Percentiles rank a stretch among this genome's conserved stretches.
phyloP scores from a whole-genome alignment of 2,329 filamentous ascomycete species.

The Teratosphaeria destructans region DNA sequence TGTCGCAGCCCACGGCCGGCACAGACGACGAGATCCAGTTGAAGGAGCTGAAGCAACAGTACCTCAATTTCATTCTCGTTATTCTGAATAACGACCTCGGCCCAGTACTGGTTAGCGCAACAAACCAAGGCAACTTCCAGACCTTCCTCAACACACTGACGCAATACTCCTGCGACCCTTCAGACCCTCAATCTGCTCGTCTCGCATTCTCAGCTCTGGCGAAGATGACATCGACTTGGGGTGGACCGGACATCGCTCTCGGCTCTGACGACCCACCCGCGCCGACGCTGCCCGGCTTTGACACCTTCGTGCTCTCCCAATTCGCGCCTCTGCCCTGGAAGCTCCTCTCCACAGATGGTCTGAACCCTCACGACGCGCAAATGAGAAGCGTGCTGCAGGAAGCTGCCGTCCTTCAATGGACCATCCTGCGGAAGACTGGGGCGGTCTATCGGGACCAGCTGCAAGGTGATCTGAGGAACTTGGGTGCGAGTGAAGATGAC shows the following conservation, averaged over 20 bases:
- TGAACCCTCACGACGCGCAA: constrained; percentile 80
- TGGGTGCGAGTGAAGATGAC: constrained; percentile 55
- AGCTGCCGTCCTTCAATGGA: constrained; percentile 76
- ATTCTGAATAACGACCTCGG: constrained; percentile 86
- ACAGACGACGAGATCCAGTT: constrained; percentile 97
- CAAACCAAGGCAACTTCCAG: constrained; percentile 86
- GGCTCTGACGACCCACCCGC: constrained; percentile 44
- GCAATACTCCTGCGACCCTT: constrained; percentile 67
- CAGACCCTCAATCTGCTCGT: constrained; percentile 54
- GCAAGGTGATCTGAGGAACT: constrained; percentile 51
- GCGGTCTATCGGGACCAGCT: constrained; percentile 65
- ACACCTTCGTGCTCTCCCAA: constrained; percentile 76
- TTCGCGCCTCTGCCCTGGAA: constrained; percentile 90
- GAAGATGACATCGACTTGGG: constrained; percentile 81
- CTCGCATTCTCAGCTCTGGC: constrained; percentile 75
- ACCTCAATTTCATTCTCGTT: constrained; percentile 84
- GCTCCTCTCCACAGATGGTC: constrained; percentile 65
- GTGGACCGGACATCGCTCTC: constrained; percentile 60
- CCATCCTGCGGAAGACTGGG: constrained; percentile 83
- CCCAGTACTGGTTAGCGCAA: constrained; percentile 76
- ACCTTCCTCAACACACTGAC: constrained; percentile 77
- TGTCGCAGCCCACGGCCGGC: constrained; percentile 73
- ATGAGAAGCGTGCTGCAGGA: constrained; percentile 80
- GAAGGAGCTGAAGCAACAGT: constrained; percentile 80
- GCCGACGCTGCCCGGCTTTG: constrained; percentile 67